Conservation (phyloP, 495 filamentous ascomycete species). For the Friedmanniomyces endolithicus region DNA sequence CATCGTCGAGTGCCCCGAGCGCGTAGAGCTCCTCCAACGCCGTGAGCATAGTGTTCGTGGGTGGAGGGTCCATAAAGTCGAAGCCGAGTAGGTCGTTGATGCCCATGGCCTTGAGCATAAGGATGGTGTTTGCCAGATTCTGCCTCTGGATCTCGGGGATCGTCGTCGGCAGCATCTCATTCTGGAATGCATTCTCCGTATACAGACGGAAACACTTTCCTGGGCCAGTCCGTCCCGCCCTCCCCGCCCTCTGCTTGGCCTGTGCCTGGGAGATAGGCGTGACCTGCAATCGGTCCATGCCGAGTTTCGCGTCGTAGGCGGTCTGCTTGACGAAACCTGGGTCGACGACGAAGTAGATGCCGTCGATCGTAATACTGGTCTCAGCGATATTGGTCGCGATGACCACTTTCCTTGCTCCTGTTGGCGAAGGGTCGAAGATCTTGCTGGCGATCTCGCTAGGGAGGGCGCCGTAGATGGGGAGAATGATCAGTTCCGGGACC, state of each 20-base stretch:
- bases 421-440: conserved; percentile 88
- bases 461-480: conserved; percentile 87
- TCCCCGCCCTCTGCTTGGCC: conserved; percentile 85
- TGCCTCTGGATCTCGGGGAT: conserved; percentile 96
- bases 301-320: conserved; percentile 89
- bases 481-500: conserved; percentile 83
- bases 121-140: conserved; percentile 85
- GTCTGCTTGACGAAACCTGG: conserved; percentile 98
- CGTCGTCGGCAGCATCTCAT: conserved; percentile 90
- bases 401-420: conserved; percentile 83
- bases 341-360: conserved; percentile 94
- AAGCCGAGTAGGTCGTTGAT: conserved; percentile 97
- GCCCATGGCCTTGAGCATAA: conserved; percentile 98
- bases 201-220: conserved; percentile 30
- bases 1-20: conserved; percentile 82
- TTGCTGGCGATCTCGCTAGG: conserved; percentile 87
- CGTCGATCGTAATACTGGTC: conserved; percentile 93
- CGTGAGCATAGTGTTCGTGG: conserved; percentile 93
- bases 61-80: conserved; percentile 97
- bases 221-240: conserved; percentile 38
- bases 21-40: conserved; percentile 93
- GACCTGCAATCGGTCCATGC: conserved; percentile 92
- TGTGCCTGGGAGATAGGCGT: conserved; percentile 95
- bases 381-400: conserved; percentile 99
- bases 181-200: conserved; percentile 89